Evolutionary conservation across 495 filamentous ascomycete species (phyloP).

Genomic region (Xylaria bambusicola): DNA sequence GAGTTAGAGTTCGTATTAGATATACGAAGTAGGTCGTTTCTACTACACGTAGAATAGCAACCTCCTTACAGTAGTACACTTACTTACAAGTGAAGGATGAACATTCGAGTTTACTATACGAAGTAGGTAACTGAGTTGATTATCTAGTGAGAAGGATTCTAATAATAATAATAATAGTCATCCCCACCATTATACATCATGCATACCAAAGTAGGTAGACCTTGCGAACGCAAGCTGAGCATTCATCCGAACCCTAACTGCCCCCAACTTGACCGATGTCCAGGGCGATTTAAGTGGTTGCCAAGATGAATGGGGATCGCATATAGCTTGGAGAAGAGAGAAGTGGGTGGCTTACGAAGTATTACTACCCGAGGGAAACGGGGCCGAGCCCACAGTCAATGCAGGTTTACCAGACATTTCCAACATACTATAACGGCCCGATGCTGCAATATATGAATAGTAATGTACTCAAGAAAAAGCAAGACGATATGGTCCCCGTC

Average conservation of each 20-base stretch:
- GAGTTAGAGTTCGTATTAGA: too few species aligned
- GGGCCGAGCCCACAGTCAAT: background rate
- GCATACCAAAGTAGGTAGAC: background rate
- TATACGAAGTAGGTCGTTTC: too few species aligned
- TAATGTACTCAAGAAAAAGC: too few species aligned
- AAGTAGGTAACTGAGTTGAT: background rate
- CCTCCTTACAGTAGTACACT: too few species aligned
- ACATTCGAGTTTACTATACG: too few species aligned
- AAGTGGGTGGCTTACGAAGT: background rate
- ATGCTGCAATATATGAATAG: too few species aligned
- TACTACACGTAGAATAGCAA: too few species aligned
- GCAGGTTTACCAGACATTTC: too few species aligned
- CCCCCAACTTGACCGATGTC: background rate
- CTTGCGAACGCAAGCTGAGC: background rate
- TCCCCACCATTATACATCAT: background rate
- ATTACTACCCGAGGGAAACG: background rate
- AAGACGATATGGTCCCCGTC: too few species aligned
- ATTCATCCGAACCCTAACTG: background rate
- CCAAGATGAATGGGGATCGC: conserved; percentile 18
- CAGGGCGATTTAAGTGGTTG: conserved; percentile 6
- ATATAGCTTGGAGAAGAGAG: background rate
- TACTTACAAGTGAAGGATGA: too few species aligned
- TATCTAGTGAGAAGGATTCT: background rate
- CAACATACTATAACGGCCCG: too few species aligned
- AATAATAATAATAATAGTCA: background rate